Percentiles rank a stretch among this genome's conserved stretches.
phyloP scores from a whole-genome alignment of 2,329 filamentous ascomycete species.

The Aspergillus calidoustus region DNA sequence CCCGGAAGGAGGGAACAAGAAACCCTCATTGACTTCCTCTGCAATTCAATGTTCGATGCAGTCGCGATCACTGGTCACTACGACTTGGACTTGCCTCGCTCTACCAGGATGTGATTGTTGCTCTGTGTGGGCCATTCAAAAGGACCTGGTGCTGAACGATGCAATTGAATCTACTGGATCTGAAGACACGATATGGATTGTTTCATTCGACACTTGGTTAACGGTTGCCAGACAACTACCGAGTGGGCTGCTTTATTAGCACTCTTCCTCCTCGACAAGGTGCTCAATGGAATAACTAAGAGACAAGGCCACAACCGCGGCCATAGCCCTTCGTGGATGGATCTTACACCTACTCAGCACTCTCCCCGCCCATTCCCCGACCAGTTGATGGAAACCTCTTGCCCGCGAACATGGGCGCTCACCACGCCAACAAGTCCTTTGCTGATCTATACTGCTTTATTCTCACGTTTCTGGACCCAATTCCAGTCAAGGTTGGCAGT shows the following conservation, averaged over 20 bases:
- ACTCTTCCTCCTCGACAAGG: slow-evolving; percentile 78
- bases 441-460: slow-evolving; percentile 78
- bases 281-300: slow-evolving; percentile 74
- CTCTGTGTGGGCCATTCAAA: slow-evolving; percentile 85
- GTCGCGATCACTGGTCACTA: too few species aligned
- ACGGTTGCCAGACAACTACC: slow-evolving; percentile 74
- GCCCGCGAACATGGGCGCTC: slow-evolving; percentile 73
- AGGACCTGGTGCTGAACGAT: slow-evolving; percentile 89
- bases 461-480: slow-evolving; percentile 88
- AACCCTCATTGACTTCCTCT: too few species aligned
- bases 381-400: slow-evolving; percentile 70
- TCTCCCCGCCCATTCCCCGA: slow-evolving; percentile 77
- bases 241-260: slow-evolving; percentile 78
- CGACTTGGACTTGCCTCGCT: too few species aligned
- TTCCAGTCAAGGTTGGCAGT: slow-evolving; percentile 83
- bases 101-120: slow-evolving; percentile 81
- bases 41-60: too few species aligned
- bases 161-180: slow-evolving; percentile 85
- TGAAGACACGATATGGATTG: slow-evolving; percentile 73
- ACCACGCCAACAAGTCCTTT: slow-evolving; percentile 82
- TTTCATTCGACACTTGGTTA: slow-evolving; percentile 74
- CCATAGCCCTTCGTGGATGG: slow-evolving; percentile 60
- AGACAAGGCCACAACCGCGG: slow-evolving; percentile 73
- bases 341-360: slow-evolving; percentile 57
- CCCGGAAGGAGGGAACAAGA: too few species aligned